A percentile compares a stretch with the other conserved stretches of the same genome.
These are phyloP conservation scores for Talaromyces sp. DNA, from an alignment of 2,329 filamentous ascomycete genomes.

Conservation along the genomic window DNA sequence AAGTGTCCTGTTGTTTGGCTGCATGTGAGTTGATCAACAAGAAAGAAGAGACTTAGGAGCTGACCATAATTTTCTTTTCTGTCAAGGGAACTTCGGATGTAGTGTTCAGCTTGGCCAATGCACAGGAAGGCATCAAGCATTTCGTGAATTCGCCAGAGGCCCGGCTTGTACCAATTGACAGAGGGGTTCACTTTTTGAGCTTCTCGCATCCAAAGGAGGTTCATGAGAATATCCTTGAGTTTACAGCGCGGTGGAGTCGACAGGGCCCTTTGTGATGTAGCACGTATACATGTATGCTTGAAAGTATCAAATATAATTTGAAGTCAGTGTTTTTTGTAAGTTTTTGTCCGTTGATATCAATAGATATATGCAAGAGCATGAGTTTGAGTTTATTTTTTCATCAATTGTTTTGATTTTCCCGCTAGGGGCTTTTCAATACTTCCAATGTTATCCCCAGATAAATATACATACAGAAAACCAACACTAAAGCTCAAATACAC, in stretches of 20 bases:
- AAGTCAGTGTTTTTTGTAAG: neutral
- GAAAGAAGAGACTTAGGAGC: neutral
- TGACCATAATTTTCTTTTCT: conserved; percentile 14
- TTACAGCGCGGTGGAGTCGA: conserved; percentile 2
- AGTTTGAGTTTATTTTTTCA: too few species aligned
- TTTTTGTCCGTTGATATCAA: neutral
- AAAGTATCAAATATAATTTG: neutral
- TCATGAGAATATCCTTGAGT: conserved; percentile 7
- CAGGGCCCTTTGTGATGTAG: neutral
- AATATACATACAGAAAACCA: too few species aligned
- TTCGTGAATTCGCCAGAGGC: conserved; percentile 38
- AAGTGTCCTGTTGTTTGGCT: conserved; percentile 45
- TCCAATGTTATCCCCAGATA: too few species aligned
- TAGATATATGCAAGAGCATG: neutral
- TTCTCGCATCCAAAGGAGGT: conserved; percentile 40
- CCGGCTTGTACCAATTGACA: conserved; percentile 34
- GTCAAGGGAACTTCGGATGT: conserved; percentile 10
- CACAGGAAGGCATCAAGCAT: conserved; percentile 39
- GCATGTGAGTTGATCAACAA: conserved; percentile 25
- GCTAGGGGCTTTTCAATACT: too few species aligned
- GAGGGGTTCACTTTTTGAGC: conserved; percentile 43
- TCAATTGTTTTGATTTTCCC: too few species aligned
- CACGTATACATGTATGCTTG: neutral
- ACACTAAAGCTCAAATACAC: too few species aligned
- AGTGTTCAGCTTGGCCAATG: conserved; percentile 11